phyloP scores from a whole-genome alignment of 306 rosid species.

The Abrus precatorius region DNA sequence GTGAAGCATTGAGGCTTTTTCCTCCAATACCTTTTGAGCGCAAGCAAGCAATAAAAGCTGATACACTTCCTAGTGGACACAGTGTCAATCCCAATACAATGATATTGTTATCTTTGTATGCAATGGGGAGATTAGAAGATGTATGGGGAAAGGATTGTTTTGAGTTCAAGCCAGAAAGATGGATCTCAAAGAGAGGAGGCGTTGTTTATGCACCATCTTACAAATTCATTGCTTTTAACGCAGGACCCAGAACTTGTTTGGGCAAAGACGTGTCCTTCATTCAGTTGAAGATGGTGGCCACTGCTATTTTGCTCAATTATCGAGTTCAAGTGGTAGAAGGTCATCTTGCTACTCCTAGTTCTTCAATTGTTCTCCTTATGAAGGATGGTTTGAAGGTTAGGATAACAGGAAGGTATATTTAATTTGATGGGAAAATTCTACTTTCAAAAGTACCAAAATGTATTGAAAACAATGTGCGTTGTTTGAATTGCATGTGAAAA shows the following conservation, averaged over 20 bases:
- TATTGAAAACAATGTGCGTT: too few species aligned
- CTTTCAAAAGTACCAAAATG: too few species aligned
- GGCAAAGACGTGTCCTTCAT: constrained; percentile 59
- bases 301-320: constrained; percentile 47
- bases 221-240: constrained; percentile 60
- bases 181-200: constrained; percentile 56
- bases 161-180: constrained; percentile 77
- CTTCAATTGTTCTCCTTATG: constrained; percentile 57
- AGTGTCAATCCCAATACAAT: neutral
- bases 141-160: constrained; percentile 66
- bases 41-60: constrained; percentile 42
- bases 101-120: constrained; percentile 49
- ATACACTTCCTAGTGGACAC: constrained; percentile 69
- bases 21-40: constrained; percentile 62
- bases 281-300: constrained; percentile 59
- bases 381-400: constrained; percentile 60
- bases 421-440: neutral
- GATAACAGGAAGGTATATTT: constrained; percentile 35
- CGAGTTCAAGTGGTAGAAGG: constrained; percentile 46
- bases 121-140: constrained; percentile 65
- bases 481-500: too few species aligned
- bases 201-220: constrained; percentile 55
- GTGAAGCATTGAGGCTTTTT: constrained; percentile 64
- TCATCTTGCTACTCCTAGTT: constrained; percentile 17
- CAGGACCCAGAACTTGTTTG: constrained; percentile 67